Conservation (phyloP, 2,329 filamentous ascomycete species). For the Fusarium nygamai region DNA sequence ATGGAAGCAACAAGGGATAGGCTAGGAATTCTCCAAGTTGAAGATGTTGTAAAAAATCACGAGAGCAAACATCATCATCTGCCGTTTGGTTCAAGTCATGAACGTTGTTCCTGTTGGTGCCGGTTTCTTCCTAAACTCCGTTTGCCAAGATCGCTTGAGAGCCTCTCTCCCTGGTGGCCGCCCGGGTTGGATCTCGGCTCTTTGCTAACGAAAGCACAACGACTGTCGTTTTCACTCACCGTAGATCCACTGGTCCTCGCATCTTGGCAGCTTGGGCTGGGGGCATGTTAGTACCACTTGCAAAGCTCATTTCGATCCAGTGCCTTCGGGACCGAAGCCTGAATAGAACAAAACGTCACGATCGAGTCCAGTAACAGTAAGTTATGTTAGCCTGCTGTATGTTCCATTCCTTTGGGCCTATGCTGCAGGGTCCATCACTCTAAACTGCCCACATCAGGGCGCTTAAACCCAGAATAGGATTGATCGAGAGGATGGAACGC, state of each 20-base stretch:
- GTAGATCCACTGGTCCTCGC: conserved; percentile 30
- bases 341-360: not conserved
- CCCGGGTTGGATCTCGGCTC: conserved; percentile 31
- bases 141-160: conserved; percentile 36
- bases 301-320: conserved; percentile 21
- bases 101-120: not conserved
- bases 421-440: conserved; percentile 33
- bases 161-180: conserved; percentile 10
- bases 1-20: conserved; percentile 33
- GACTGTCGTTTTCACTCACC: conserved; percentile 24
- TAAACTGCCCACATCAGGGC: conserved; percentile 35
- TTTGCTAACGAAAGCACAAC: conserved; percentile 23
- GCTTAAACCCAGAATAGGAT: conserved; percentile 36
- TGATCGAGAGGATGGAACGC: conserved; percentile 22
- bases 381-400: not conserved
- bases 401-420: conserved; percentile 25
- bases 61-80: conserved; percentile 3
- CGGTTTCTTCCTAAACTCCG: conserved; percentile 17
- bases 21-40: conserved; percentile 11
- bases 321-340: conserved; percentile 28
- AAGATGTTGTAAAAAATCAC: not conserved
- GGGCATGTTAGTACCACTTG: conserved; percentile 7
- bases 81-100: not conserved
- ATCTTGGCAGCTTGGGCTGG: conserved; percentile 12
- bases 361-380: not conserved